Percentiles rank a stretch among this genome's conserved stretches.
Evolutionary conservation across 805 yeast species (phyloP).

Genomic region (Ogataea sp.): DNA sequence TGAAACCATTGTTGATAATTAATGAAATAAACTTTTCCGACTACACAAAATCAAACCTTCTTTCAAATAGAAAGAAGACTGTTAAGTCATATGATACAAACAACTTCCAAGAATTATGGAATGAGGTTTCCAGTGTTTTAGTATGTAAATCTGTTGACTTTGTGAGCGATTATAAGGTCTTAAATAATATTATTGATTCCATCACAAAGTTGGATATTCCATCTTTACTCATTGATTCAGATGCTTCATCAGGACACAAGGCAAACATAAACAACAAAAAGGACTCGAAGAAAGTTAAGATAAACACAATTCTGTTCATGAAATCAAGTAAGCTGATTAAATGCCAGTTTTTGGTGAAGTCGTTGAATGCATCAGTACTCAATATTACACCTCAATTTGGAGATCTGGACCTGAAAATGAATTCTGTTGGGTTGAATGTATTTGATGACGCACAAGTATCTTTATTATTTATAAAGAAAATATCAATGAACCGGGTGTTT

Average conservation of each 20-base stretch:
- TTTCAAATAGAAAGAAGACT: background rate
- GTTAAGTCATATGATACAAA: slow-evolving; percentile 18
- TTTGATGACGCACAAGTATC: slow-evolving; percentile 8
- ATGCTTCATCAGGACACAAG: background rate
- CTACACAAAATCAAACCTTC: too few species aligned
- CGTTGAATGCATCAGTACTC: slow-evolving; percentile 2
- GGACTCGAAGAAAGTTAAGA: background rate
- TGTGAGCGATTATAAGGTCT: slow-evolving; percentile 17
- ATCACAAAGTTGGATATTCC: slow-evolving; percentile 1
- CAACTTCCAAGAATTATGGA: slow-evolving; percentile 6
- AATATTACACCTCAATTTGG: slow-evolving; percentile 26
- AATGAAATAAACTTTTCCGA: slow-evolving; percentile 12
- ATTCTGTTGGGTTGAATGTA: slow-evolving; percentile 9
- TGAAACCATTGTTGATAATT: slow-evolving; percentile 13
- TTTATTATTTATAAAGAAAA: slow-evolving; percentile 8
- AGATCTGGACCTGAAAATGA: slow-evolving; percentile 13
- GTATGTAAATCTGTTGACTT: slow-evolving; percentile 21
- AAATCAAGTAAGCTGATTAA: background rate
- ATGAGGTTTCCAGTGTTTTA: slow-evolving; percentile 10
- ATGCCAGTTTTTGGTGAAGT: background rate
- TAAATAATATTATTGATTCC: slow-evolving; percentile 18
- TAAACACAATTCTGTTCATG: background rate
- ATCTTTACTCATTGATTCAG: too few species aligned
- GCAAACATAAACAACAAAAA: background rate
- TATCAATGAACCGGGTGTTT: slow-evolving; percentile 4